phyloP scores from a whole-genome alignment of 345 rosid genomes.

The Murraya paniculata region DNA sequence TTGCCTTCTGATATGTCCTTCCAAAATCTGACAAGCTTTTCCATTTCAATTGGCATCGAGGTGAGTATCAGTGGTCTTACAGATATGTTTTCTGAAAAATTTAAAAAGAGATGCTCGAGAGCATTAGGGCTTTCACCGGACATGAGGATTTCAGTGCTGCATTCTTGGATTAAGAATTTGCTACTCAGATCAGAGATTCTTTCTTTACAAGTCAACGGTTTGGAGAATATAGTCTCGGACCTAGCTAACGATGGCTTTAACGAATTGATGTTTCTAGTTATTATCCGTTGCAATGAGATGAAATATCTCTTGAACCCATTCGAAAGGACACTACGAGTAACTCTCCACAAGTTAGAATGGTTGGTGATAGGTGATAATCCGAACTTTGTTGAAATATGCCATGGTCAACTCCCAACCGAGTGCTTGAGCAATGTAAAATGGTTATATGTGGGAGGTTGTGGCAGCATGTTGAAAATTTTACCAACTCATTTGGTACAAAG shows the following conservation, averaged over 20 bases:
- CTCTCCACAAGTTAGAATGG: not conserved
- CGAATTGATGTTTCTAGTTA: not conserved
- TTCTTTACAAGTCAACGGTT: rapidly evolving
- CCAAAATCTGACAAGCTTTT: not conserved
- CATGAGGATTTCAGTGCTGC: not conserved
- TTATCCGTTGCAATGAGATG: rapidly evolving
- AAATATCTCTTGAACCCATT: not conserved
- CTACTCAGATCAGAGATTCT: not conserved
- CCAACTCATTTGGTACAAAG: not conserved
- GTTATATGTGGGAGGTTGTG: rapidly evolving
- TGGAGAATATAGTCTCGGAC: not conserved
- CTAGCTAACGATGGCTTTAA: not conserved
- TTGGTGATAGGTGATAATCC: rapidly evolving
- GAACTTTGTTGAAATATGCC: not conserved
- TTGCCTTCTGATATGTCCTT: not conserved
- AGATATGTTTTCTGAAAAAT: rapidly evolving
- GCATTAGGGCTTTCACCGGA: not conserved
- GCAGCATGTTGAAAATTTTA: not conserved
- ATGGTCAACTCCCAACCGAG: not conserved
- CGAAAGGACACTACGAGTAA: not conserved
- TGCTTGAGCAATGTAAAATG: not conserved
- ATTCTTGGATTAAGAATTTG: not conserved
- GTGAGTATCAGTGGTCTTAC: rapidly evolving
- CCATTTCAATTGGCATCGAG: not conserved
- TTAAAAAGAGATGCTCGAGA: not conserved